Evolutionary conservation across 2,329 filamentous ascomycete species (phyloP).

Genomic region (Apiospora saccharicola): DNA sequence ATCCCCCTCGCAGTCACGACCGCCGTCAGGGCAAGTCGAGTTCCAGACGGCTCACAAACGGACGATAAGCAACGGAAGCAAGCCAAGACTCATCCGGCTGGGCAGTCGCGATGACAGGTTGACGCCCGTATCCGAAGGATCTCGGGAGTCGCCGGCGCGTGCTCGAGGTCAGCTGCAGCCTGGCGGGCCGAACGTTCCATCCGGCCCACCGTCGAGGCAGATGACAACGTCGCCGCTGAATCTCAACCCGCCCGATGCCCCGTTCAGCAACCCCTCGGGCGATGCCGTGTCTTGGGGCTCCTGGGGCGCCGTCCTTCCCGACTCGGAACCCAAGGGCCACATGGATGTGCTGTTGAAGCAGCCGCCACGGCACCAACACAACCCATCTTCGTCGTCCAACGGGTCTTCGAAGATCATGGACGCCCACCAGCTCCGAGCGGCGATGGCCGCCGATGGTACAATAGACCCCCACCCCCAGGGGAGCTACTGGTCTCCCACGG

Average conservation of each 20-base stretch:
- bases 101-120: not conserved
- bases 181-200: not conserved
- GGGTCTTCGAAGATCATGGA: conserved; percentile 5
- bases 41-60: not conserved
- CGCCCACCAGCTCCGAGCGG: not conserved
- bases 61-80: not conserved
- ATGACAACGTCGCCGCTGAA: conserved; percentile 11
- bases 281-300: conserved; percentile 23
- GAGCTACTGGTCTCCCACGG: not conserved
- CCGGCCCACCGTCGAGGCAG: not conserved
- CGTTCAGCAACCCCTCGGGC: not conserved
- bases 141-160: not conserved
- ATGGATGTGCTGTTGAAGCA: conserved; percentile 21
- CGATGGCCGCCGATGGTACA: not conserved
- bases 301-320: not conserved
- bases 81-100: not conserved
- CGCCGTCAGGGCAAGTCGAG: not conserved
- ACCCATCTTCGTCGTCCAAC: not conserved
- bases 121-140: not conserved
- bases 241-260: conserved; percentile 23
- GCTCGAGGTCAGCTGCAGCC: not conserved
- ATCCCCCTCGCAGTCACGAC: not conserved
- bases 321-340: not conserved
- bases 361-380: not conserved
- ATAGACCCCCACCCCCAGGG: not conserved